Conservation (phyloP, 169 alveolate genomes). For the Babesia caballi region DNA sequence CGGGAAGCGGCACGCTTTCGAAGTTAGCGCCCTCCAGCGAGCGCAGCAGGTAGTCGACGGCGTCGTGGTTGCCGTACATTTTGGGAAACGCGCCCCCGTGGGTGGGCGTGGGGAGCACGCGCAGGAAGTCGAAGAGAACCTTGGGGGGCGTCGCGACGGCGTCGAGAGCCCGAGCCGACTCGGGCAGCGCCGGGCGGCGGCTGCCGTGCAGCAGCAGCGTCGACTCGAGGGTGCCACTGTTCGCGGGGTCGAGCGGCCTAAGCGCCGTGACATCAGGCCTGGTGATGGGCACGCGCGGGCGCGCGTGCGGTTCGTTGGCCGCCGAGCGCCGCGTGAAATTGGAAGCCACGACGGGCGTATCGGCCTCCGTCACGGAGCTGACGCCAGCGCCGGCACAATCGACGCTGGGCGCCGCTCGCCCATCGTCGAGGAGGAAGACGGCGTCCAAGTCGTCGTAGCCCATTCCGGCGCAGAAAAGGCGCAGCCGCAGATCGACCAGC, state of each 20-base stretch:
- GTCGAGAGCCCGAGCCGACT: conserved; percentile 40
- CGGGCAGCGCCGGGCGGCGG: conserved; percentile 52
- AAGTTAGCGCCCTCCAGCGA: conserved; percentile 33
- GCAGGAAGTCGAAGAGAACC: conserved; percentile 58
- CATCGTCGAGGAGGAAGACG: conserved; percentile 11
- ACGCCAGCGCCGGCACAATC: not conserved
- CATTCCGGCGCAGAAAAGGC: conserved; percentile 56
- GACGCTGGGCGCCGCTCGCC: not conserved
- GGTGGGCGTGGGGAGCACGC: conserved; percentile 50
- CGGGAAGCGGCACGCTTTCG: not conserved
- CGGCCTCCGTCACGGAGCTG: not conserved
- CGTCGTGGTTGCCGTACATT: conserved; percentile 41
- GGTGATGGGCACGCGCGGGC: not conserved
- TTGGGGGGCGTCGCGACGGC: conserved; percentile 61
- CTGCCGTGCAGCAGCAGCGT: conserved; percentile 34
- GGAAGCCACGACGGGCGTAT: not conserved
- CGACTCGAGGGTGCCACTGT: conserved; percentile 27
- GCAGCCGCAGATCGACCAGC: conserved; percentile 18
- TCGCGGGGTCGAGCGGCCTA: conserved; percentile 37
- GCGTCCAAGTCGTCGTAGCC: conserved; percentile 46
- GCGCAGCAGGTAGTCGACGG: conserved; percentile 45
- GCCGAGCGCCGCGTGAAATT: conserved; percentile 7
- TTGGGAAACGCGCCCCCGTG: conserved; percentile 26
- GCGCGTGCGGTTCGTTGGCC: not conserved
- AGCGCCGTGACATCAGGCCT: conserved; percentile 44